A percentile compares a stretch with the other conserved stretches of the same genome.
Conservation (phyloP, 2,329 filamentous ascomycete species). For the Stagonosporopsis rhizophila region DNA sequence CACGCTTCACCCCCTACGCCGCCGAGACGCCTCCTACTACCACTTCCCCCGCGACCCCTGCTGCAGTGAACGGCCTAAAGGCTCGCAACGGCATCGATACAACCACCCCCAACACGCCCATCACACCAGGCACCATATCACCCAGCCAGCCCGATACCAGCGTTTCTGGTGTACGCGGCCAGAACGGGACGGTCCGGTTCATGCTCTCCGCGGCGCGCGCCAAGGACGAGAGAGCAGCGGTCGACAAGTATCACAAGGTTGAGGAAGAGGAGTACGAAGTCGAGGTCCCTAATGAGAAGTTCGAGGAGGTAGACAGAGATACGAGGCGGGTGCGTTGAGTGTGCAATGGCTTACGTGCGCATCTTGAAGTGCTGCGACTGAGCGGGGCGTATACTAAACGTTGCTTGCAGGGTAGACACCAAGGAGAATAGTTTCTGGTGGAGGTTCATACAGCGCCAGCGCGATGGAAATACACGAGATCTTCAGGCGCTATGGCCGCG, state of each 20-base stretch:
- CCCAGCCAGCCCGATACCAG: slow-evolving; percentile 48
- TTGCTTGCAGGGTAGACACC: background rate
- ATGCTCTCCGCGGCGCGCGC: slow-evolving; percentile 84
- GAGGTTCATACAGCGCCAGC: background rate
- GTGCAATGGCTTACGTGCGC: slow-evolving; percentile 1
- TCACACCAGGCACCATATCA: slow-evolving; percentile 56
- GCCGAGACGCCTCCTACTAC: slow-evolving; percentile 35
- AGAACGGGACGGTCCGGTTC: slow-evolving; percentile 83
- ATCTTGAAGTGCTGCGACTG: background rate
- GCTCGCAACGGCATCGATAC: slow-evolving; percentile 46
- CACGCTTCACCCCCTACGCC: slow-evolving; percentile 64
- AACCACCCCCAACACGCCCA: slow-evolving; percentile 47
- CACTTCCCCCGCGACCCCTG: slow-evolving; percentile 6
- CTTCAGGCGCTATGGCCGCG: no score
- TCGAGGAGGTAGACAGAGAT: slow-evolving; percentile 30
- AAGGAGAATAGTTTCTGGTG: background rate
- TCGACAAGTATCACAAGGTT: slow-evolving; percentile 72
- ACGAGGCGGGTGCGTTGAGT: slow-evolving; percentile 41
- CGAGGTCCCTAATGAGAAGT: slow-evolving; percentile 57
- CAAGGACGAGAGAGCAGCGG: slow-evolving; percentile 71
- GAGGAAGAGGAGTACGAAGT: slow-evolving; percentile 83
- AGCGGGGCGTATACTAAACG: background rate
- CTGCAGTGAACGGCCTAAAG: slow-evolving; percentile 34
- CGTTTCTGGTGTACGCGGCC: slow-evolving; percentile 50
- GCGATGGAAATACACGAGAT: background rate